These are phyloP conservation scores for Porodaedalea pini DNA, from an alignment of 1,284 basidiomycete species.

Conservation along the genomic window DNA sequence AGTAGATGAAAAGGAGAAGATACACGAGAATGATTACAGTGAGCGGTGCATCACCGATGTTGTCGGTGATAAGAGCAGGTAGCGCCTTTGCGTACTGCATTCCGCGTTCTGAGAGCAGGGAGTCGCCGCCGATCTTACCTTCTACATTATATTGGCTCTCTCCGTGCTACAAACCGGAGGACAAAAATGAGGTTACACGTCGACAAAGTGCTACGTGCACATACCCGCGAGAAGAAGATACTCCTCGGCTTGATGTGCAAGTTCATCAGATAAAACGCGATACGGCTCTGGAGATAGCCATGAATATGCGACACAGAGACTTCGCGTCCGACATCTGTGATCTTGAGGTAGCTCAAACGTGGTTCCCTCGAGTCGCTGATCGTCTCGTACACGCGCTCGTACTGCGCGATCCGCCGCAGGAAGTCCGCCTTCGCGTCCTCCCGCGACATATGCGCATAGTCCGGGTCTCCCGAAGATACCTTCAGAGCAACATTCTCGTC, in stretches of 20 bases:
- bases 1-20: neutral
- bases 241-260: conserved; percentile 93
- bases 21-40: conserved; percentile 55
- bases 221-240: conserved; percentile 93
- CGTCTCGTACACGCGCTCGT: conserved; percentile 95
- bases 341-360: conserved; percentile 81
- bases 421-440: conserved; percentile 91
- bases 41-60: conserved; percentile 84
- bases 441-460: conserved; percentile 87
- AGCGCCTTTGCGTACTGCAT: conserved; percentile 83
- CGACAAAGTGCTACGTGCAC: conserved; percentile 26
- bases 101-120: conserved; percentile 80
- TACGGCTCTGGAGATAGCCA: conserved; percentile 93
- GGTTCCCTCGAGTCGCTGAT: conserved; percentile 67
- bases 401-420: conserved; percentile 84
- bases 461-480: conserved; percentile 93
- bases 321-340: conserved; percentile 84
- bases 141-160: conserved; percentile 97
- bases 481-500: conserved; percentile 96
- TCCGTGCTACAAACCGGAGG: conserved; percentile 72
- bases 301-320: conserved; percentile 83
- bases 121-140: conserved; percentile 97
- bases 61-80: conserved; percentile 85
- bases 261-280: conserved; percentile 99
- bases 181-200: conserved; percentile 11